These are phyloP conservation scores for Schoenoplectus tabernaemontani DNA, from an alignment of 202 grass and related monocot genomes.

Conservation along the genomic window DNA sequence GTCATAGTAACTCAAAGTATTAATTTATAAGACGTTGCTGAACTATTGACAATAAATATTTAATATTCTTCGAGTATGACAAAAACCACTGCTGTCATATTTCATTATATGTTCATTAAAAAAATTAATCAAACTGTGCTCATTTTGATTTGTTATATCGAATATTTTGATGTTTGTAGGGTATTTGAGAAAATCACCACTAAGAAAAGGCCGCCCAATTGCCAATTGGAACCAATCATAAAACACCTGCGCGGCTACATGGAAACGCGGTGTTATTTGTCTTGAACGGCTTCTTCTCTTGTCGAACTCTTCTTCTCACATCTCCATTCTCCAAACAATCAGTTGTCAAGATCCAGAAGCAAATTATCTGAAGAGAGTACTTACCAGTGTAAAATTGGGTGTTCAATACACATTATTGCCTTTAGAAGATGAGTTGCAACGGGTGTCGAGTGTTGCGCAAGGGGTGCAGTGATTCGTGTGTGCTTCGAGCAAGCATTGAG, in stretches of 20 bases:
- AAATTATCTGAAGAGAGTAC: neutral
- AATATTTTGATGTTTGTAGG: neutral
- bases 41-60: neutral
- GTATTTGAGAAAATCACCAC: neutral
- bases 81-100: neutral
- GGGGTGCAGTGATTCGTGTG: conserved; percentile 76
- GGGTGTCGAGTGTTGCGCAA: conserved; percentile 85
- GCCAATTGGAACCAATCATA: conserved; percentile 2
- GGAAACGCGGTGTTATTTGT: neutral
- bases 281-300: neutral
- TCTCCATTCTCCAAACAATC: neutral
- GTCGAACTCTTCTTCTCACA: neutral
- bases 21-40: too few species aligned
- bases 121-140: neutral
- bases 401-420: neutral
- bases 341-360: neutral
- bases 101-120: neutral
- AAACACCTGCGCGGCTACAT: conserved; percentile 17
- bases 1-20: too few species aligned
- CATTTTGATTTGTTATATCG: neutral
- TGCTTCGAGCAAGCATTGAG: conserved; percentile 70
- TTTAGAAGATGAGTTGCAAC: conserved; percentile 79
- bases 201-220: neutral
- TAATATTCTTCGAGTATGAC: neutral
- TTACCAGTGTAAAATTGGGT: neutral